phyloP scores from a whole-genome alignment of 768 basidiomycete species.

The Butyriboletus loyo region DNA sequence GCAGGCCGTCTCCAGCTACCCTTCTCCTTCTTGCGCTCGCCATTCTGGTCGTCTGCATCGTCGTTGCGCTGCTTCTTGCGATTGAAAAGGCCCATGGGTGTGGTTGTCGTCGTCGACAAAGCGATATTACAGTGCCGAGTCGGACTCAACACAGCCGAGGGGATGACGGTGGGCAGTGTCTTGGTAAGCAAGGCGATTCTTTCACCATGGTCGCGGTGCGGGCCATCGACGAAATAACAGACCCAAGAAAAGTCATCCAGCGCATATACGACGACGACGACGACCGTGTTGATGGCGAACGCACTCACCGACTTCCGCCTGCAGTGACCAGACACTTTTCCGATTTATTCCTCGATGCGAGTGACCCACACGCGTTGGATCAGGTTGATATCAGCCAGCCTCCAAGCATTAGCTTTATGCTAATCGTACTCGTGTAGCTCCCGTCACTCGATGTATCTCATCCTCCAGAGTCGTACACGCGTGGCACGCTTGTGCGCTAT shows the following conservation, averaged over 20 bases:
- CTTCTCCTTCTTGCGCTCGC: conserved; percentile 74
- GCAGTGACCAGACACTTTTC: conserved; percentile 47
- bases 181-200: conserved; percentile 9
- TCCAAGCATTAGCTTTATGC: background rate
- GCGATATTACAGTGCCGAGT: background rate
- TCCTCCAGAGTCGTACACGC: conserved; percentile 48
- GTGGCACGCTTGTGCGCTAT: conserved; percentile 66
- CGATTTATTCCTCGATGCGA: conserved; percentile 37
- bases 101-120: conserved; percentile 8
- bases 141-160: conserved; percentile 15
- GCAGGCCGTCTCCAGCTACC: conserved; percentile 79
- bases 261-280: conserved; percentile 41
- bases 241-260: conserved; percentile 48
- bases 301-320: conserved; percentile 33
- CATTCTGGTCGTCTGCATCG: conserved; percentile 38
- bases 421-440: conserved; percentile 42
- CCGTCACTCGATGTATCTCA: conserved; percentile 46
- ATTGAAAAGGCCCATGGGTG: conserved; percentile 56
- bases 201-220: conserved; percentile 50
- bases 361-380: conserved; percentile 26
- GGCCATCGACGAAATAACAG: conserved; percentile 45
- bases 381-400: conserved; percentile 22
- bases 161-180: background rate
- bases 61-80: conserved; percentile 43
- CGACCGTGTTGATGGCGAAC: background rate